Evolutionary conservation across 495 filamentous ascomycete species (phyloP).

Genomic region (Aspergillus nidulans): DNA sequence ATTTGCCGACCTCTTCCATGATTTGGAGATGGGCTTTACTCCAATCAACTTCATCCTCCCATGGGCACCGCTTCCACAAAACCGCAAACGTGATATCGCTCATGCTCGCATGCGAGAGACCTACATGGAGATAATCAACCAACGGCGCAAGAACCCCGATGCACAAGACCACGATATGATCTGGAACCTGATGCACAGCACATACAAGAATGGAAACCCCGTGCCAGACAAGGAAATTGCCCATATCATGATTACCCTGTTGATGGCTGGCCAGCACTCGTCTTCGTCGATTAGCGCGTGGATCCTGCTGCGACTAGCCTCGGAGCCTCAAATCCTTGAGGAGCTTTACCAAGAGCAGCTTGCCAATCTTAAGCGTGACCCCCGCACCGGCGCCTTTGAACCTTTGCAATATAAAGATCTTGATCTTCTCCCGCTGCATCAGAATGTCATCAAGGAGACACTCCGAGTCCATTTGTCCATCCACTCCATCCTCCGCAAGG

Average conservation of each 20-base stretch:
- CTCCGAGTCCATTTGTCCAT: constrained; percentile 77
- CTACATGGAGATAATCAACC: constrained; percentile 72
- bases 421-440: constrained; percentile 63
- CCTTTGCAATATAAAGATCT: constrained; percentile 64
- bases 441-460: constrained; percentile 73
- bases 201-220: constrained; percentile 66
- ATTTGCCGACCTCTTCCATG: constrained; percentile 73
- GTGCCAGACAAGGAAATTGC: constrained; percentile 78
- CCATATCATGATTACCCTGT: constrained; percentile 86
- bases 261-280: constrained; percentile 89
- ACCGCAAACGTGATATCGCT: constrained; percentile 71
- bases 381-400: constrained; percentile 43
- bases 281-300: constrained; percentile 76
- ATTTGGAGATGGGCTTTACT: constrained; percentile 79
- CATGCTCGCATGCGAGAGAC: constrained; percentile 70
- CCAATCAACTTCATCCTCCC: constrained; percentile 84
- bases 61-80: constrained; percentile 81
- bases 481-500: constrained; percentile 80
- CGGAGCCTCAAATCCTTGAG: constrained; percentile 66
- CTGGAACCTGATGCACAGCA: constrained; percentile 73
- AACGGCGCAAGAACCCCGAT: constrained; percentile 46
- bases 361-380: constrained; percentile 45
- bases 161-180: constrained; percentile 67
- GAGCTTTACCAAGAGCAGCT: constrained; percentile 74
- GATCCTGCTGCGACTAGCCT: constrained; percentile 76